Conservation (phyloP, 768 basidiomycete species). For the Kwoniella bestiolae region DNA sequence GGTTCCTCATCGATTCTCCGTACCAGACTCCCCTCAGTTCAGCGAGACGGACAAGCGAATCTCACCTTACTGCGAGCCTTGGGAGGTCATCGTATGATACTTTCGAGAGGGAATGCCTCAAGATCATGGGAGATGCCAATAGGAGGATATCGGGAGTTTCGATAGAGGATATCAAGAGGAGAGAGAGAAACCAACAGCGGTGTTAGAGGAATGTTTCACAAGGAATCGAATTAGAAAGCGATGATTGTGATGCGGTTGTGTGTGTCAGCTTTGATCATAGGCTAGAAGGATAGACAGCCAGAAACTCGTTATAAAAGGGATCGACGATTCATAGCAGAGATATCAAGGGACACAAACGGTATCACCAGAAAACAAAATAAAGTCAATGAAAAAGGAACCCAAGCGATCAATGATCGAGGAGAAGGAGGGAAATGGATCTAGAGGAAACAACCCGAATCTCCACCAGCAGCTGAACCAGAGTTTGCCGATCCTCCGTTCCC, state of each 20-base stretch:
- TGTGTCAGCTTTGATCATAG: too few relatives aligned
- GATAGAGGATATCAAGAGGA: conserved; percentile 10
- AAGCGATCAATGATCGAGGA: not conserved
- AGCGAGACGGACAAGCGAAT: not conserved
- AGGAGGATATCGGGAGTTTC: conserved; percentile 7
- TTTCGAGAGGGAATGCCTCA: conserved; percentile 10
- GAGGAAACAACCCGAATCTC: conserved; percentile 22
- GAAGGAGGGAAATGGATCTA: not conserved
- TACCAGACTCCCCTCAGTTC: not conserved
- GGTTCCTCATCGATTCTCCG: not conserved
- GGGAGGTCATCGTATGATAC: conserved; percentile 1
- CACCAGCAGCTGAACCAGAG: conserved; percentile 42
- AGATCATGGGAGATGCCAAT: not conserved
- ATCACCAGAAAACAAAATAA: not conserved
- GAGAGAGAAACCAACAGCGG: not conserved
- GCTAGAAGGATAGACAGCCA: too few relatives aligned
- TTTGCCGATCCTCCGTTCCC: conserved; percentile 45
- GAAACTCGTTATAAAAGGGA: not conserved
- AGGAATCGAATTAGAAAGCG: not conserved
- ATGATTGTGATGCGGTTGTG: too few relatives aligned
- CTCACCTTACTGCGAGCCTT: not conserved
- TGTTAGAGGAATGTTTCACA: not conserved
- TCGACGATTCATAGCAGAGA: not conserved
- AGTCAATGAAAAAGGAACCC: not conserved
- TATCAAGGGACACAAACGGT: not conserved